Percentiles rank a stretch among this genome's conserved stretches.
These are phyloP conservation scores for Clausena lansium DNA, from an alignment of 345 rosid species.

Conservation along the genomic window DNA sequence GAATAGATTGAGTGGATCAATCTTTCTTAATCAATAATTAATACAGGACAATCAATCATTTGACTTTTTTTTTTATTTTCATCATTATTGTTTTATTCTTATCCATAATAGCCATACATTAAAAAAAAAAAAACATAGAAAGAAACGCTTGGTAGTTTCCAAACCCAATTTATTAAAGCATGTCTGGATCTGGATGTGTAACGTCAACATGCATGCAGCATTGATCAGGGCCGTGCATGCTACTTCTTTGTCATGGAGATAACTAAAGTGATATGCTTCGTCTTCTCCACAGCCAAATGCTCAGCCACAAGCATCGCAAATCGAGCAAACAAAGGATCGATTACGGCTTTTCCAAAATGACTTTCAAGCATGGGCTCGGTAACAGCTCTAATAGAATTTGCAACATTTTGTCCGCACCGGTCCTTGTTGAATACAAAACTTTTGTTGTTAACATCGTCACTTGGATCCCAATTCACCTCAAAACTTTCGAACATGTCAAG, in stretches of 20 bases:
- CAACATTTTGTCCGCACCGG: neutral
- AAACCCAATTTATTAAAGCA: no score
- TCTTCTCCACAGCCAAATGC: constrained; percentile 13
- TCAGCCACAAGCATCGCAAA: constrained; percentile 4
- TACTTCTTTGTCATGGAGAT: constrained; percentile 12
- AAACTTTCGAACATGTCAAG: neutral
- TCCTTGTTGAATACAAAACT: neutral
- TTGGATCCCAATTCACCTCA: neutral
- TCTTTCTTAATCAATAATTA: no score
- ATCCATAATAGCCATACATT: no score
- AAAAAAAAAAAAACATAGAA: no score
- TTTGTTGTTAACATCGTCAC: neutral
- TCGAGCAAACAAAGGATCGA: constrained; percentile 19
- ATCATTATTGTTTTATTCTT: no score
- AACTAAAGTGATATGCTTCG: neutral
- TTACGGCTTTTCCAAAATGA: constrained; percentile 19
- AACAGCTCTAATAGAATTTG: constrained; percentile 13
- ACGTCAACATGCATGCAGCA: no score
- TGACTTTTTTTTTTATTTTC: no score
- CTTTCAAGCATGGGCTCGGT: constrained; percentile 10
- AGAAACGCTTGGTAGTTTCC: no score
- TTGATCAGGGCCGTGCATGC: neutral
- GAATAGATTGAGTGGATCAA: no score
- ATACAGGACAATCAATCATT: no score
- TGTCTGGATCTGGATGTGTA: no score